Evolutionary conservation across 2,329 filamentous ascomycete genomes (phyloP).

Genomic region (Niveomyces coronatus): DNA sequence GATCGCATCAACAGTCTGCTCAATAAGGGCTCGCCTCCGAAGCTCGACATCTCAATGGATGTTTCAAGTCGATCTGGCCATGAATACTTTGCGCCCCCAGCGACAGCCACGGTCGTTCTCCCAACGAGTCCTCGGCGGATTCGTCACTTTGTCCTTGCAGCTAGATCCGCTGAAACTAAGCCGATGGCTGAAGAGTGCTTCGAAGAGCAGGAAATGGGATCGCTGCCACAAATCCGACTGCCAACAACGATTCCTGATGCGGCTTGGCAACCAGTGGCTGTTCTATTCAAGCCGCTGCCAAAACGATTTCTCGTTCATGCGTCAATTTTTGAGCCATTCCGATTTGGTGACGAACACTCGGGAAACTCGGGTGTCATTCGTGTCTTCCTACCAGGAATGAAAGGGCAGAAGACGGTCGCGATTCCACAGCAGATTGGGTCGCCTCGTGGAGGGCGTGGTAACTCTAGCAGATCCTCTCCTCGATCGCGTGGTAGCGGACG

Average conservation of each 20-base stretch:
- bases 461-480: conserved; percentile 17
- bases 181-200: conserved; percentile 72
- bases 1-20: conserved; percentile 74
- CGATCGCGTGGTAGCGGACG: conserved; percentile 22
- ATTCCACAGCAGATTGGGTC: conserved; percentile 23
- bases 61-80: conserved; percentile 57
- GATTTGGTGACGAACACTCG: conserved; percentile 22
- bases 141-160: background rate
- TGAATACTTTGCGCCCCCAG: conserved; percentile 40
- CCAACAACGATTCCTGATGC: conserved; percentile 51
- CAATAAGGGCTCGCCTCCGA: conserved; percentile 50
- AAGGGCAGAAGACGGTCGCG: conserved; percentile 26
- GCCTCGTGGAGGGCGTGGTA: conserved; percentile 22
- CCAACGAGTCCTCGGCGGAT: conserved; percentile 25
- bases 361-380: conserved; percentile 27
- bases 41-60: conserved; percentile 48
- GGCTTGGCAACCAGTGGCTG: conserved; percentile 50
- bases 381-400: conserved; percentile 33
- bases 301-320: conserved; percentile 37
- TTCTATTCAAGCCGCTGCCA: conserved; percentile 44
- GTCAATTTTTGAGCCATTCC: conserved; percentile 24
- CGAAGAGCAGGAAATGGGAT: conserved; percentile 71
- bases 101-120: conserved; percentile 61
- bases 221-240: conserved; percentile 60
- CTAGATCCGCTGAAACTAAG: conserved; percentile 34